Percentiles rank a stretch among this genome's conserved stretches.
phyloP scores from a whole-genome alignment of 2,329 filamentous ascomycete genomes.

The Purpureocillium takamizusanense region DNA sequence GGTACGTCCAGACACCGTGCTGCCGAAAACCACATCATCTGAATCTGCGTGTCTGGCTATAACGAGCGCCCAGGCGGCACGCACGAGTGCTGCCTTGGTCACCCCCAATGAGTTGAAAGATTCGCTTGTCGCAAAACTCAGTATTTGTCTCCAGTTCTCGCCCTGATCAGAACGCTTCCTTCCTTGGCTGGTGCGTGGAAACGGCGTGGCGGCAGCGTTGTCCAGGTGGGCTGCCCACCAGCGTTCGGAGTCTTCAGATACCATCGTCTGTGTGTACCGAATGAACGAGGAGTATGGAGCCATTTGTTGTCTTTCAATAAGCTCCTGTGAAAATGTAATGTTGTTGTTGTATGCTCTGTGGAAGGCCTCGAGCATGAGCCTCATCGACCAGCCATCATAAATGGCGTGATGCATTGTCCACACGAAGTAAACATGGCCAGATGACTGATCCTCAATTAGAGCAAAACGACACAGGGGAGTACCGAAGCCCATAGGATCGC shows the following conservation, averaged over 20 bases:
- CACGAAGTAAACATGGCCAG: slow-evolving; percentile 6
- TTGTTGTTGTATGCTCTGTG: slow-evolving; percentile 1
- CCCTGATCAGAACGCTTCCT: not conserved
- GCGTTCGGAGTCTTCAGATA: not conserved
- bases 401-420: slow-evolving; percentile 17
- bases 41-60: not conserved
- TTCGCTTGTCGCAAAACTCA: not conserved
- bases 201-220: not conserved
- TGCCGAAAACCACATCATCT: not conserved
- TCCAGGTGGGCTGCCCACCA: not conserved
- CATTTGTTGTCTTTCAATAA: not conserved
- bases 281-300: not conserved
- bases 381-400: slow-evolving; percentile 17
- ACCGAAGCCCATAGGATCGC: not conserved
- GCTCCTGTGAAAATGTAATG: not conserved
- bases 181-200: not conserved
- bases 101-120: not conserved
- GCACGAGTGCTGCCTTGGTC: not conserved
- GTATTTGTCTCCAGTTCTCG: not conserved
- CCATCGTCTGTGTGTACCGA: not conserved
- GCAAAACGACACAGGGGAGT: not conserved
- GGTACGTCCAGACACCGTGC: not conserved
- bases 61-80: not conserved
- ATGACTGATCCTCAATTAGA: not conserved
- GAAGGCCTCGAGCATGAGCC: slow-evolving; percentile 8